Evolutionary conservation across 2,329 filamentous ascomycete species (phyloP), one percentile per base, ranked within the genome.

Genomic region (Bertia moriformis): DNA sequence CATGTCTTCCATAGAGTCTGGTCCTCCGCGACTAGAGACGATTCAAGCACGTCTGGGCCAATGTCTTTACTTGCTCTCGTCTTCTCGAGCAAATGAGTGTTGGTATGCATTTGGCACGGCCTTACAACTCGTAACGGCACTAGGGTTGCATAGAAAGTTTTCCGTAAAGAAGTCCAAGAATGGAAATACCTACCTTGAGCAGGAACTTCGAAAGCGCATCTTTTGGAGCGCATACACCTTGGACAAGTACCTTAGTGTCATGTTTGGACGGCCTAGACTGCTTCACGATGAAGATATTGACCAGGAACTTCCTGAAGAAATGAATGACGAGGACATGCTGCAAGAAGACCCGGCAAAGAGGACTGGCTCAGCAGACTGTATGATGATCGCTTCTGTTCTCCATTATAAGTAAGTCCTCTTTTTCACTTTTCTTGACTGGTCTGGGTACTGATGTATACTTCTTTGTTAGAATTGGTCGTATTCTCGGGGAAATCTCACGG

Each of bases 281-380:
- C 70, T 77, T 18, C 73, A 75, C 38, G 73, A 79, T 35, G 70
- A 77, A 22, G 72, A 79, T 38, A 73, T 77, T 37, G 73, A 79
- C 39, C 73, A 78, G 41, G 64, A 67, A 2, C 60, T 73, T n/a
- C 74, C 74, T 0, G 62, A 63, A 14, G 46, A 58, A 1, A 60
- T 74, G 33, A 71, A 73, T 40, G 73, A 78, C 42, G 66, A 73
- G 27, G 64, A 74, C 19, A 65, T 78, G 54, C 61, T 66, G 1
- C 46, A 60, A 5, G 48, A 60, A 20, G 55, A 67, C 18, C 49
- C 59, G 4, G 43, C 46, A 2, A 42, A 54, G 2, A 4, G 42
- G 3, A 50, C 56, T 17, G 51, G 59, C 3, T 49, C 55, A 5
- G 48, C 53, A 3, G 55, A 59, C 39, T 52, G 52, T 39, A 57